Evolutionary conservation across 1,284 basidiomycete species (phyloP), one percentile per base, ranked within the genome.

Genomic region (Vanrija humicola): DNA sequence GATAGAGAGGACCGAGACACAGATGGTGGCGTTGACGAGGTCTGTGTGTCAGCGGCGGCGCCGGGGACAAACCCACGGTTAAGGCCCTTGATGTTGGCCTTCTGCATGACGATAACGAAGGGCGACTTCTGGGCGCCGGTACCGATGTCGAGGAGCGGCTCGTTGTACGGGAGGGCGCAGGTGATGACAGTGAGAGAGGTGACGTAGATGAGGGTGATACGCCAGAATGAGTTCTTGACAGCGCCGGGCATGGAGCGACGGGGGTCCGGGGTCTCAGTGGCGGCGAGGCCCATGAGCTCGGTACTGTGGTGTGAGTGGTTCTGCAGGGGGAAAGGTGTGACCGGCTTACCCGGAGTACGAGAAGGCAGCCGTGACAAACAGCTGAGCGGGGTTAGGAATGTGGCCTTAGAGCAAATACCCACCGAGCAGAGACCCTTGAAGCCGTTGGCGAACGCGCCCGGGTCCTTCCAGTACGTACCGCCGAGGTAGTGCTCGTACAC

Each of bases 221-320:
- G 79, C 66, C 76, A 43, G 80, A 80, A 46, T 70, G 71, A 80
- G 63, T 80, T 77, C 58, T 59, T 59, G 48, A 59, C 49, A 21
- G 58, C 58, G 14, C 45, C 38, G 12, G 58, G 58, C 58, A 59
- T 55, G 18, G 51, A 43, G 25, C 28, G 44, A n/a, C 54, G 51
- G 15, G 58, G 58, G 50, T 84, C 57, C 19, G 52, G 54, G 2
- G 58, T 59, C 47, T 55, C 49, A 9, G 39, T 44, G 3, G 52
- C 52, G 10, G 90, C 81, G 74, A 92, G 85, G 38, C 89, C 90
- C 43, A 93, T 87, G 61, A 93, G 87, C 73, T 94, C 91, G 9
- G 89, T 16, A 90, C 48, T 84, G 51, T 46, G 21, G 23, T 28
- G 25, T 46, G 19, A 43, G 25, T 19, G 34, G 34, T 14, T 19